A percentile compares a stretch with the other conserved stretches of the same genome.
phyloP scores from a whole-genome alignment of 176 grass and related monocot species.

The Musa beccarii region DNA sequence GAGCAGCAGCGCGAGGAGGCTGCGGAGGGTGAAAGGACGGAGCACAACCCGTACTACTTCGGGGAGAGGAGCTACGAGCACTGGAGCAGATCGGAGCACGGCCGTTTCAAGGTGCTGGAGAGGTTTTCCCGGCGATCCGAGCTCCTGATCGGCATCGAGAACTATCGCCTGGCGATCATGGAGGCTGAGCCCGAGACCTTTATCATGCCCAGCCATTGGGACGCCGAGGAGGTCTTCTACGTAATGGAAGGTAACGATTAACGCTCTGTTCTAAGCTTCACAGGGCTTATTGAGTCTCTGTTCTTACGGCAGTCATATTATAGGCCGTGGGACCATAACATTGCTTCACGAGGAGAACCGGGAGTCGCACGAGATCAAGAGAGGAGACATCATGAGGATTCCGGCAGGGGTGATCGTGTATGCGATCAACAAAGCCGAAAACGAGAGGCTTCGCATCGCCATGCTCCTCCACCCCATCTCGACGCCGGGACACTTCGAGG shows the following conservation, averaged over 20 bases:
- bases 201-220: conserved; percentile 60
- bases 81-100: conserved; percentile 30
- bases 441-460: conserved; percentile 39
- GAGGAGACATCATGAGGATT: conserved; percentile 58
- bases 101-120: conserved; percentile 43
- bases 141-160: conserved; percentile 34
- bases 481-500: conserved; percentile 43
- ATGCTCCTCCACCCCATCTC: conserved; percentile 51
- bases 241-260: conserved; percentile 31
- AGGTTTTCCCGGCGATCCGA: conserved; percentile 34
- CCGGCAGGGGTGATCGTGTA: conserved; percentile 55
- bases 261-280: background rate
- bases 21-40: background rate
- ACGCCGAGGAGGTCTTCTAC: conserved; percentile 63
- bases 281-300: background rate
- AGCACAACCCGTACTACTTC: background rate
- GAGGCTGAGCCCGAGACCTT: conserved; percentile 54
- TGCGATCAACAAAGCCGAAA: conserved; percentile 43
- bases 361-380: conserved; percentile 48
- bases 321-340: conserved; percentile 43
- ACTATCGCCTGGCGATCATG: conserved; percentile 41
- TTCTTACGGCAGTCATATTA: background rate
- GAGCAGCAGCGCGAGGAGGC: background rate
- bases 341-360: conserved; percentile 27
- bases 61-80: conserved; percentile 25